These are phyloP conservation scores for Papiliotrema nemorosa DNA, from an alignment of 1,284 basidiomycete genomes.

Conservation along the genomic window DNA sequence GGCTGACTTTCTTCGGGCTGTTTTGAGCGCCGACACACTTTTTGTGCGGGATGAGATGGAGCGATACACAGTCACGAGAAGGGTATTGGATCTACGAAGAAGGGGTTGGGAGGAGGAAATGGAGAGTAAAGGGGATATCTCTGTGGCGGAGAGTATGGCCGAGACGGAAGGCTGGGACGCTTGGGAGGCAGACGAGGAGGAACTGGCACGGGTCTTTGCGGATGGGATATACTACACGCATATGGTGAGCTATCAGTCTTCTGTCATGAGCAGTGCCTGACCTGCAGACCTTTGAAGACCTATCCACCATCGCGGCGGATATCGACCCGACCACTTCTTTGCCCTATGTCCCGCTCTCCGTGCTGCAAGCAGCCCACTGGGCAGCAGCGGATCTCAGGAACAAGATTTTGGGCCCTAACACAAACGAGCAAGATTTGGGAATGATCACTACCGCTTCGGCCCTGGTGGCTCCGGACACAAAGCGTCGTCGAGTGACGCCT, in stretches of 20 bases:
- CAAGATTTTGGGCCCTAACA: conserved; percentile 25
- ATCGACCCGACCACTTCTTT: conserved; percentile 64
- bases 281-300: conserved; percentile 66
- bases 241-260: conserved; percentile 59
- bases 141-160: conserved; percentile 1
- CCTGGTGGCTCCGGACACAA: conserved; percentile 20
- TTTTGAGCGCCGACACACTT: conserved; percentile 73
- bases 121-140: conserved; percentile 19
- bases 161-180: conserved; percentile 25
- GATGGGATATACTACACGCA: conserved; percentile 82
- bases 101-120: conserved; percentile 41
- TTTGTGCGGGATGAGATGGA: conserved; percentile 76
- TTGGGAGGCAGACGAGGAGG: conserved; percentile 46
- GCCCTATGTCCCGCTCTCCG: conserved; percentile 64
- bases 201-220: conserved; percentile 65
- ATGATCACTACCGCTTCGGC: conserved; percentile 31
- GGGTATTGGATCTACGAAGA: conserved; percentile 70
- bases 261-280: neutral
- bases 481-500: conserved; percentile 18
- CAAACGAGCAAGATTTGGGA: conserved; percentile 36
- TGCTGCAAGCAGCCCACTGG: conserved; percentile 77
- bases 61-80: conserved; percentile 71
- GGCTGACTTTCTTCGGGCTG: conserved; percentile 66
- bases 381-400: conserved; percentile 40
- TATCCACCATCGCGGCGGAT: conserved; percentile 68